Base-by-base conservation (phyloP, 192 early-diverging fungal genomes). In the Coemansia asiatica region DNA sequence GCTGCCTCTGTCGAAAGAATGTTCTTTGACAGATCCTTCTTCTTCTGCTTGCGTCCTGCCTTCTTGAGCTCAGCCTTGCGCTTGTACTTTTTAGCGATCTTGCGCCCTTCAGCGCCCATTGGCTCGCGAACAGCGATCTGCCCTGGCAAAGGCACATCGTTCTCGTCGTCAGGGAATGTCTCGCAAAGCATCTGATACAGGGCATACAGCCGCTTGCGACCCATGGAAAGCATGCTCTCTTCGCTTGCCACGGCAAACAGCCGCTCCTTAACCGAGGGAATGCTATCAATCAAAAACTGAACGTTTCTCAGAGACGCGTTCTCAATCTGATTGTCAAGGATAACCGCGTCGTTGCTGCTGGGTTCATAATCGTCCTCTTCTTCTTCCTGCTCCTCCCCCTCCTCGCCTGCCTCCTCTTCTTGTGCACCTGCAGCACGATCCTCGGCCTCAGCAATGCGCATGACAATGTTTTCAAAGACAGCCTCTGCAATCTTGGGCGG, bases 371-470 rank as follows among this genome's bases (percentile, higher is more conserved):
- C 31, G 16, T 50, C 61, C 1, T 23, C 56, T 5, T 6, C 23
- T 18, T 22, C 31, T 9, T 58, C 59, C 12, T 47, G 60, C 33
- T 64, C 66, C 19, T 33, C 31, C 31, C 8, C 31, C 8, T 33
- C 31, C 8, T 33, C 61, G 4, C 23, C 56, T 10, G 10, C 22
- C 27, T 16, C 31, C 10, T 58, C 59, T 7, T 47, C 60, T 26
- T 64, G 63, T 19, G 49, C 26, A 55, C 23, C 28, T 40, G 27
- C 51, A 1, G 60, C 54, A 28, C 63, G 62, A 48, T 75, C 72
- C 55, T 81, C 78, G 4, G 78, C 78, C 49, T 81, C 72, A 47
- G 78, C 78, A 50, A 81, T 81, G 19, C 78, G 78, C 19, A 81
- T 62, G 22, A 81, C 78, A 23, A 65, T 65, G 46, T 68, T 71